Evolutionary conservation across 2,329 filamentous ascomycete species (phyloP), one percentile per base, ranked within the genome.

Genomic region (Fusarium pininemorale): DNA sequence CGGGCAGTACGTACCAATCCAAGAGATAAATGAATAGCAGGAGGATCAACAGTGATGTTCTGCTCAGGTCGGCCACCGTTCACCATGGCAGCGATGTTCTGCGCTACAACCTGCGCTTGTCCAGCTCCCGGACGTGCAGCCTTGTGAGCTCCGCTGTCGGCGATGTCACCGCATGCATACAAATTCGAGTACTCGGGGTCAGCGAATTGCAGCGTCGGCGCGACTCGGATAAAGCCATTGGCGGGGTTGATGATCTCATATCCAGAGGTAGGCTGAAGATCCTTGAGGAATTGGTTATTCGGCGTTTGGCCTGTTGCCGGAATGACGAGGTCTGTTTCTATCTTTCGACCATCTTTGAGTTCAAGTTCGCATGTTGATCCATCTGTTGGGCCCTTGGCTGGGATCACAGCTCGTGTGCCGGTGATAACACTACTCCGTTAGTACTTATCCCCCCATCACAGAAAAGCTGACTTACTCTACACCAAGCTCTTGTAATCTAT

Each of bases 91-190:
- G 61, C 50, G 22, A 78, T 77, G 10, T 78, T 78, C 26, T 78
- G 69, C 0, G 77, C 72, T 7, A 78, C 77, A 0, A 78, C 74
- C 4, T 48, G 50, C 0, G 77, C 77, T 26, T 78, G 77, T 5
- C 64, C 77, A 0, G 65, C 32, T 13, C 77, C 77, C 0, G 77
- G 77, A 0, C 77, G 48, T 0, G 77, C 77, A 3, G 77, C 77
- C 14, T 78, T 78, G 55, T 78, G 77, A 3, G 77, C 77, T 1
- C 76, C 74, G n/a, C 66, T 78, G 4, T 78, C 77, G 13, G 77
- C 77, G 22, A 78, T 77, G 16, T 78, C 77, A 9, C 77, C 77
- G 6, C 77, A 78, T 1, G 77, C 77, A 5, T 69, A 79, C 7
- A 78, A 24, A 16, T 78, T 78, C 1, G 75, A 38, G 24, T 78